These are phyloP conservation scores for Coniosporium tulheliwenetii DNA, from an alignment of 2,329 filamentous ascomycete genomes.

Conservation along the genomic window DNA sequence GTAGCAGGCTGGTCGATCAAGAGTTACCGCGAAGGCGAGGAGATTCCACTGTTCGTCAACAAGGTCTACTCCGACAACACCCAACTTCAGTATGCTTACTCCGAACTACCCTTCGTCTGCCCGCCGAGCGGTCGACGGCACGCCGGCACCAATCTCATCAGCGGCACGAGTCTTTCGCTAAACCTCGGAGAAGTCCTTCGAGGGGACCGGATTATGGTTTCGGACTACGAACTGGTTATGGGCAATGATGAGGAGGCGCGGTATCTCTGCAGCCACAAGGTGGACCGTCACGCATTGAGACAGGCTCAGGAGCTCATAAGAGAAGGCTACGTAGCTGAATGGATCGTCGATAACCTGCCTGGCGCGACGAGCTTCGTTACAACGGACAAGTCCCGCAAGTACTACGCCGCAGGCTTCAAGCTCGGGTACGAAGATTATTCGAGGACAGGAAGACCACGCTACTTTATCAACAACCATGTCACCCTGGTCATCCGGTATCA, in stretches of 20 bases:
- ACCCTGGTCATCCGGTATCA: slow-evolving; percentile 72
- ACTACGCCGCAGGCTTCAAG: slow-evolving; percentile 84
- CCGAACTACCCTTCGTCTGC: slow-evolving; percentile 76
- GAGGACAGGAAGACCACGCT: slow-evolving; percentile 43
- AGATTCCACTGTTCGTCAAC: slow-evolving; percentile 76
- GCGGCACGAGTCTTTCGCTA: slow-evolving; percentile 62
- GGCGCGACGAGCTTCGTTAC: slow-evolving; percentile 81
- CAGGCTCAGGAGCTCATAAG: slow-evolving; percentile 57
- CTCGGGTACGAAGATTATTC: slow-evolving; percentile 61
- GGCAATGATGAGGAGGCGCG: slow-evolving; percentile 57
- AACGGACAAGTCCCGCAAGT: slow-evolving; percentile 68
- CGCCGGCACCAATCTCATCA: slow-evolving; percentile 52
- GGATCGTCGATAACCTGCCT: slow-evolving; percentile 85
- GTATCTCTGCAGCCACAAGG: slow-evolving; percentile 53
- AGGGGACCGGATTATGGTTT: slow-evolving; percentile 71
- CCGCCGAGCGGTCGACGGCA: slow-evolving; percentile 55
- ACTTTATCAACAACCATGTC: slow-evolving; percentile 77
- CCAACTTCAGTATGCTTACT: slow-evolving; percentile 83
- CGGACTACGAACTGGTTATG: slow-evolving; percentile 71
- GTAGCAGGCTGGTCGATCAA: slow-evolving; percentile 62
- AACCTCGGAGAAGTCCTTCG: slow-evolving; percentile 80
- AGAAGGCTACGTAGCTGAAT: slow-evolving; percentile 75
- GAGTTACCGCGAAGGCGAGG: slow-evolving; percentile 60
- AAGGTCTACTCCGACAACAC: slow-evolving; percentile 85
- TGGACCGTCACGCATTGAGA: slow-evolving; percentile 48